Conservation (phyloP, 2,329 filamentous ascomycete genomes). For the Zelopaecilomyces penicillatus region DNA sequence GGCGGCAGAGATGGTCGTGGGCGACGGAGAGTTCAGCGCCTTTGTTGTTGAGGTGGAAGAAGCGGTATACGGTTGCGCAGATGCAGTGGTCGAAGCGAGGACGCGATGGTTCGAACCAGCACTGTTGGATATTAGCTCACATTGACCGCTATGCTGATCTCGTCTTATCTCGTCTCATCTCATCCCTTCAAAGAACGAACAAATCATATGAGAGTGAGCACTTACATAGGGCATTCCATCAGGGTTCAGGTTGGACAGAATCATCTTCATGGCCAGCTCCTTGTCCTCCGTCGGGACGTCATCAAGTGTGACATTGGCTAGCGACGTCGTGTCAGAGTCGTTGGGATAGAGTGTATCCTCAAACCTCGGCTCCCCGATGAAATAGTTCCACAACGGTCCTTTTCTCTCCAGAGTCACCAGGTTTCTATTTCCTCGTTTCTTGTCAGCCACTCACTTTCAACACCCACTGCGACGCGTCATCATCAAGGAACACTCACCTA, state of each 20-base stretch:
- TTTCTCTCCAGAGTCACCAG: conserved; percentile 1
- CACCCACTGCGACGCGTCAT: no score
- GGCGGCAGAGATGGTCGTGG: conserved; percentile 1
- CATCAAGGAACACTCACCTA: background rate
- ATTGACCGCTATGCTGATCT: no score
- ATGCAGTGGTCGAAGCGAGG: background rate
- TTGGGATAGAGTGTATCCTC: background rate
- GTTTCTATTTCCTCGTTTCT: background rate
- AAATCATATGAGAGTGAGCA: no score
- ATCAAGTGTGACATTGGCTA: conserved; percentile 1
- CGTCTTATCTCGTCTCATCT: no score
- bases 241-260: background rate
- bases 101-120: background rate
- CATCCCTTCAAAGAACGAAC: no score
- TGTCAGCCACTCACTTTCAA: background rate
- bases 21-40: background rate
- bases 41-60: background rate
- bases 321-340: conserved; percentile 6
- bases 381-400: conserved; percentile 2
- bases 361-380: conserved; percentile 1
- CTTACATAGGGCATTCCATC: conserved; percentile 1
- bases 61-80: background rate
- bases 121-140: background rate
- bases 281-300: conserved; percentile 1
- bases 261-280: conserved; percentile 1